Evolutionary conservation across 768 basidiomycete genomes (phyloP).

Genomic region (Chalciporus sphaerocephalus): DNA sequence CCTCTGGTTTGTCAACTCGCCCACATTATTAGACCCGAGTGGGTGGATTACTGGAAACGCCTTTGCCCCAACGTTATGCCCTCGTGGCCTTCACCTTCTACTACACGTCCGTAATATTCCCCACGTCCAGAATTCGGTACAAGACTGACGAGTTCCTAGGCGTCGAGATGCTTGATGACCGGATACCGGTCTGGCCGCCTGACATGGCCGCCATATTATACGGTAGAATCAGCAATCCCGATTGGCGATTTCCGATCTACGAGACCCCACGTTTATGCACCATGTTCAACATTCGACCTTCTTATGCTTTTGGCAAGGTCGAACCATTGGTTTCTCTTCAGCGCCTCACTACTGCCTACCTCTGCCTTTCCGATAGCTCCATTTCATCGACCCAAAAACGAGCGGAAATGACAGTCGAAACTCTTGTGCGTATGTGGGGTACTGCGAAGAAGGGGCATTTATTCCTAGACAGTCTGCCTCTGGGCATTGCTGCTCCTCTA

Average conservation of each 20-base stretch:
- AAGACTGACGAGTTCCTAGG: slow-evolving; percentile 29
- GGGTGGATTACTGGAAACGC: slow-evolving; percentile 92
- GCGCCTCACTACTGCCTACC: slow-evolving; percentile 54
- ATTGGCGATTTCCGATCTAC: slow-evolving; percentile 54
- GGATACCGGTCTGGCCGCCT: slow-evolving; percentile 72
- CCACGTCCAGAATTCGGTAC: background rate
- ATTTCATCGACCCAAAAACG: slow-evolving; percentile 53
- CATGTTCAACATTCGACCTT: slow-evolving; percentile 47
- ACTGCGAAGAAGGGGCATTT: slow-evolving; percentile 40
- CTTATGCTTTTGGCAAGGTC: slow-evolving; percentile 57
- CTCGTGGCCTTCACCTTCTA: slow-evolving; percentile 54
- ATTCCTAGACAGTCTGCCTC: slow-evolving; percentile 53
- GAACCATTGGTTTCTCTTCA: slow-evolving; percentile 56
- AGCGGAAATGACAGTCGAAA: slow-evolving; percentile 58
- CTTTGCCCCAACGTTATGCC: slow-evolving; percentile 59
- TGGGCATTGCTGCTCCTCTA: slow-evolving; percentile 74
- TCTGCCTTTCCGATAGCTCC: slow-evolving; percentile 52
- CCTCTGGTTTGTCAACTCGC: slow-evolving; percentile 63
- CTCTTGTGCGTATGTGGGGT: slow-evolving; percentile 44
- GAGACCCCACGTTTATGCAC: slow-evolving; percentile 44
- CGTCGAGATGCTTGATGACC: slow-evolving; percentile 53
- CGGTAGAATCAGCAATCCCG: slow-evolving; percentile 55
- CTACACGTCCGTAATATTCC: slow-evolving; percentile 20
- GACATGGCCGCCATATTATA: slow-evolving; percentile 68
- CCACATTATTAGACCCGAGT: slow-evolving; percentile 67